phyloP scores from a whole-genome alignment of 176 grass and related monocot species.

The Juncus inflexus region DNA sequence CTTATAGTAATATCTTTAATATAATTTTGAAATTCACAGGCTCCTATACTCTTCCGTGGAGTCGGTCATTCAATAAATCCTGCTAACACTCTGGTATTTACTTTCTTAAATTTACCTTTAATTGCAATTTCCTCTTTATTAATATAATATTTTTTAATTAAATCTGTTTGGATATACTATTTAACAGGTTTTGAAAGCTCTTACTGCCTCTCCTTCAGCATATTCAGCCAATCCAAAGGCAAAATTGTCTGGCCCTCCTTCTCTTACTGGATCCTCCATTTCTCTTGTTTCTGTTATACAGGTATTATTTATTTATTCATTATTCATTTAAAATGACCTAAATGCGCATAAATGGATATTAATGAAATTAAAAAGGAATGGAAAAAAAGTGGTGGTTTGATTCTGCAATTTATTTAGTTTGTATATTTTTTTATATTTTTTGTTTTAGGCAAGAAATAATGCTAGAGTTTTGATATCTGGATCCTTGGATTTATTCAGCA shows the following conservation, averaged over 20 bases:
- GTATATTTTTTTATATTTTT: conserved; percentile 3
- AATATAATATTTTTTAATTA: neutral
- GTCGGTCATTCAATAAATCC: conserved; percentile 74
- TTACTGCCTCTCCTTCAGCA: conserved; percentile 78
- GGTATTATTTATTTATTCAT: conserved; percentile 33
- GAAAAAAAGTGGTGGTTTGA: neutral
- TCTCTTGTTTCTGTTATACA: conserved; percentile 95
- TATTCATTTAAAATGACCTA: conserved; percentile 11
- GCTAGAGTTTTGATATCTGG: conserved; percentile 79
- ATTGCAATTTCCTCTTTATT: conserved; percentile 7
- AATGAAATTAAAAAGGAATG: neutral
- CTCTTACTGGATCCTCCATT: conserved; percentile 72
- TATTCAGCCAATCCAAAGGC: conserved; percentile 80
- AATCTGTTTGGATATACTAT: conserved; percentile 6
- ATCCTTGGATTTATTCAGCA: conserved; percentile 89
- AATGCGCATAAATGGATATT: neutral
- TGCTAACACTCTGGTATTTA: conserved; percentile 71
- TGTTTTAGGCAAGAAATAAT: conserved; percentile 86
- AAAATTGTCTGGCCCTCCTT: conserved; percentile 65
- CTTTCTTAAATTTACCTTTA: conserved; percentile 4
- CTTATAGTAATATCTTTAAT: neutral
- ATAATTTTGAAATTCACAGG: conserved; percentile 29
- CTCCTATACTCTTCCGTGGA: conserved; percentile 80
- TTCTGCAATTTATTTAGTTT: neutral
- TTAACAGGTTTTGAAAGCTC: conserved; percentile 74